Conservation (phyloP, 2,329 filamentous ascomycete genomes). For the Sclerotinia spermophila region DNA sequence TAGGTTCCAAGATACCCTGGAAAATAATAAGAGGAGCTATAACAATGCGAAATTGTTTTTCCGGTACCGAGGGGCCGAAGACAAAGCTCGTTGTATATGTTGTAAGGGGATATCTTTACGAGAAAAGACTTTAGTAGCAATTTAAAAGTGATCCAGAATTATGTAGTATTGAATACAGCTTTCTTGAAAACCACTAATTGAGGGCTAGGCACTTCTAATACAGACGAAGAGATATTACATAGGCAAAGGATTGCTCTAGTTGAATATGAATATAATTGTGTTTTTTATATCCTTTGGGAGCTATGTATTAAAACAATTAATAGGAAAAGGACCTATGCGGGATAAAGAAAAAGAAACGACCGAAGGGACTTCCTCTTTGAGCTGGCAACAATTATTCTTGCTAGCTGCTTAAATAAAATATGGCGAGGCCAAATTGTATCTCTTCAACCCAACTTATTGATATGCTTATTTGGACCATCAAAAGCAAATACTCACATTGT, state of each 20-base stretch:
- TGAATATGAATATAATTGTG: neutral
- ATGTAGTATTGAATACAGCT: neutral
- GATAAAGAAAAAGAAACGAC: neutral
- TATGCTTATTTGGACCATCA: neutral
- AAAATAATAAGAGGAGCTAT: no score
- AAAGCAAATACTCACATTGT: neutral
- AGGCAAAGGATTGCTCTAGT: no score
- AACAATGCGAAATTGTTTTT: no score
- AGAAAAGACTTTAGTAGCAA: neutral
- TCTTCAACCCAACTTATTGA: neutral
- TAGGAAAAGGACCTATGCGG: neutral
- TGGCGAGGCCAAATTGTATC: neutral
- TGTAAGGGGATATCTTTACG: neutral
- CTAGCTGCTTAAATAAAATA: neutral
- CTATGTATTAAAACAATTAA: neutral
- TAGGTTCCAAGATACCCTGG: no score
- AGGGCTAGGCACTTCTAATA: neutral
- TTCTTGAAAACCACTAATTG: neutral
- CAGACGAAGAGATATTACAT: neutral
- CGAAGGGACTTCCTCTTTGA: neutral
- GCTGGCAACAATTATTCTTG: neutral
- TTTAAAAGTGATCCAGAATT: neutral
- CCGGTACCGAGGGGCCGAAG: no score
- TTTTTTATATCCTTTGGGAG: neutral
- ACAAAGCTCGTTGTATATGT: no score